Percentiles rank a stretch among this genome's conserved stretches.
Conservation (phyloP, 768 basidiomycete genomes). For the Pulveroboletus sp. region DNA sequence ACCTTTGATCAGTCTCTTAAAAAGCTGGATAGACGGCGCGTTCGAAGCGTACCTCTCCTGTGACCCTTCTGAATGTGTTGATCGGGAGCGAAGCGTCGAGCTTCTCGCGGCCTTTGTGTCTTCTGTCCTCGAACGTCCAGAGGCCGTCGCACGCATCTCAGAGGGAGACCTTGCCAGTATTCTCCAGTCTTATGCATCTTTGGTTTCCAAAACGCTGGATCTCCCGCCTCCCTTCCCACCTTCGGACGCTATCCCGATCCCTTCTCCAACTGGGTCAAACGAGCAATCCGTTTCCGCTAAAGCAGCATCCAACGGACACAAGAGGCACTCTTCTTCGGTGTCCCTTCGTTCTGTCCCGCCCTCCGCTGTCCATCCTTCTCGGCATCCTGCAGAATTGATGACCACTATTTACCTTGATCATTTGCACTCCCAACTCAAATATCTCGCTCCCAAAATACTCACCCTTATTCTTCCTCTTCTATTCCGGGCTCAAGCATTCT, state of each 20-base stretch:
- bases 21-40: slow-evolving; percentile 64
- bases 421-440: slow-evolving; percentile 58
- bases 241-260: slow-evolving; percentile 11
- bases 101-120: slow-evolving; percentile 58
- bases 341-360: slow-evolving; percentile 46
- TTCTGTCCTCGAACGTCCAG: slow-evolving; percentile 45
- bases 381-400: slow-evolving; percentile 62
- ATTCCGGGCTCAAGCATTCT: slow-evolving; percentile 68
- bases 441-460: slow-evolving; percentile 53
- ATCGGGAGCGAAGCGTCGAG: slow-evolving; percentile 65
- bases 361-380: slow-evolving; percentile 29
- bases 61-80: slow-evolving; percentile 42
- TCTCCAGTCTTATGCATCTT: slow-evolving; percentile 55
- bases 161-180: slow-evolving; percentile 57
- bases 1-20: slow-evolving; percentile 51
- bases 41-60: slow-evolving; percentile 48
- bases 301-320: slow-evolving; percentile 40
- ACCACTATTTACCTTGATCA: slow-evolving; percentile 62
- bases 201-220: slow-evolving; percentile 55
- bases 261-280: slow-evolving; percentile 32
- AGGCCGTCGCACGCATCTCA: slow-evolving; percentile 58
- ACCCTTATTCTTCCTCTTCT: slow-evolving; percentile 62
- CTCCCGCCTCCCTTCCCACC: slow-evolving; percentile 22
- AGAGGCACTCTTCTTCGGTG: slow-evolving; percentile 60
- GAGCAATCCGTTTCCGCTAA: slow-evolving; percentile 24